These are phyloP conservation scores for Sarcomyxa edulis DNA, from an alignment of 768 basidiomycete species.

Conservation along the genomic window DNA sequence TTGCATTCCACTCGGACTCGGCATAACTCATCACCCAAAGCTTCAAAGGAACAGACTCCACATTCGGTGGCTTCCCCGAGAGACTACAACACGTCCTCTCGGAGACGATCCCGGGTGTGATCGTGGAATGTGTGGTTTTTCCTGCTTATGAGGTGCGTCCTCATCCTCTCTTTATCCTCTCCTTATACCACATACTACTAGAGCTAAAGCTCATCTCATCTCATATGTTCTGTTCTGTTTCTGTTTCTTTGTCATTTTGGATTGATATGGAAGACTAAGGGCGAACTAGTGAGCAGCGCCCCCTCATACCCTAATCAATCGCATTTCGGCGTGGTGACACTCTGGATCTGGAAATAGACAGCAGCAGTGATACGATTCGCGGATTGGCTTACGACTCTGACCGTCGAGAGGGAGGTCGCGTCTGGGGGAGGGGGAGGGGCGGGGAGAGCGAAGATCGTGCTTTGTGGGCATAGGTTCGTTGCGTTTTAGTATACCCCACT, in stretches of 20 bases:
- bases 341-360: too few relatives aligned
- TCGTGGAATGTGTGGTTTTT: constrained; percentile 75
- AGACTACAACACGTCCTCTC: constrained; percentile 73
- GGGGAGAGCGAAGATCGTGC: constrained; percentile 74
- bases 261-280: constrained; percentile 64
- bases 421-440: constrained; percentile 57
- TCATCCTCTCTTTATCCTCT: not conserved
- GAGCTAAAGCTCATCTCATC: too few relatives aligned
- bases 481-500: not conserved
- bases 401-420: constrained; percentile 79
- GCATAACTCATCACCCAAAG: too few relatives aligned
- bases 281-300: constrained; percentile 76
- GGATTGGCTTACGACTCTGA: constrained; percentile 89
- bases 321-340: too few relatives aligned
- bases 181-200: too few relatives aligned
- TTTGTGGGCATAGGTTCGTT: constrained; percentile 83
- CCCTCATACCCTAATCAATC: too few relatives aligned
- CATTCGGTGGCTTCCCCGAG: constrained; percentile 75
- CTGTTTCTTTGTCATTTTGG: too few relatives aligned
- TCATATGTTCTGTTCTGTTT: too few relatives aligned
- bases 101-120: constrained; percentile 50
- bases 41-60: constrained; percentile 58
- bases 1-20: too few relatives aligned
- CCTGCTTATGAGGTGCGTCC: constrained; percentile 78
- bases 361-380: constrained; percentile 82